phyloP scores from a whole-genome alignment of 176 grass and related monocot species.

The Echinochloa phyllopogon region DNA sequence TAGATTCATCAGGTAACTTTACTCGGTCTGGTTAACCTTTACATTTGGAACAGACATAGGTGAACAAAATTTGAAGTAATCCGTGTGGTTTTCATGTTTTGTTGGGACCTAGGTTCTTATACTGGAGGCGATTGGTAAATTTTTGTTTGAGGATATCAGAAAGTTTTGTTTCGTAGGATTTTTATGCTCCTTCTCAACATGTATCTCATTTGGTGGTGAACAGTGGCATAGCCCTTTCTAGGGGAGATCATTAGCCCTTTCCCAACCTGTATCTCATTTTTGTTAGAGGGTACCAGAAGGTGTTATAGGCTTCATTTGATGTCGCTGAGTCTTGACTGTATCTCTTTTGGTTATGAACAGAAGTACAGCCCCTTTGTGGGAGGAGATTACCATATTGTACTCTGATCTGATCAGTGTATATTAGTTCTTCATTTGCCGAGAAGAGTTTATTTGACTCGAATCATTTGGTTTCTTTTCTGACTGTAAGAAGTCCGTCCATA shows the following conservation, averaged over 20 bases:
- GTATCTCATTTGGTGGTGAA: conserved; percentile 18
- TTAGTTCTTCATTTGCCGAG: conserved; percentile 12
- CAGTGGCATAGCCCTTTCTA: conserved; percentile 10
- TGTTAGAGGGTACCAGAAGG: background rate
- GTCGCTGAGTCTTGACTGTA: background rate
- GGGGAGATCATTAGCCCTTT: conserved; percentile 2
- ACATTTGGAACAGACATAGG: background rate
- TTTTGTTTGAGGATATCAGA: conserved; percentile 15
- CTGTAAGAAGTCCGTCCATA: background rate
- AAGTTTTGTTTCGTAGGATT: conserved; percentile 44
- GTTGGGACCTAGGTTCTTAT: conserved; percentile 22
- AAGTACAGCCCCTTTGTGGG: conserved; percentile 17
- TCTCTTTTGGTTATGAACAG: conserved; percentile 4
- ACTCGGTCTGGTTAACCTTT: background rate
- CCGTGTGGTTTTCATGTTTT: background rate
- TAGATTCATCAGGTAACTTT: conserved; percentile 40
- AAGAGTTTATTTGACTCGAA: background rate
- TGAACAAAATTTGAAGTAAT: conserved; percentile 9
- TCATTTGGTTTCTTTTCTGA: background rate
- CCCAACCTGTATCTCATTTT: background rate
- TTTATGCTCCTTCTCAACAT: conserved; percentile 12
- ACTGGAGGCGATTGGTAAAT: background rate
- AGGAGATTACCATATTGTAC: conserved; percentile 28
- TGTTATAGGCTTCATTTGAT: conserved; percentile 3
- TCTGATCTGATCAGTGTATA: conserved; percentile 34